Base-by-base conservation (phyloP, 148 eudicot genomes). In the Polygonum maritimum region DNA sequence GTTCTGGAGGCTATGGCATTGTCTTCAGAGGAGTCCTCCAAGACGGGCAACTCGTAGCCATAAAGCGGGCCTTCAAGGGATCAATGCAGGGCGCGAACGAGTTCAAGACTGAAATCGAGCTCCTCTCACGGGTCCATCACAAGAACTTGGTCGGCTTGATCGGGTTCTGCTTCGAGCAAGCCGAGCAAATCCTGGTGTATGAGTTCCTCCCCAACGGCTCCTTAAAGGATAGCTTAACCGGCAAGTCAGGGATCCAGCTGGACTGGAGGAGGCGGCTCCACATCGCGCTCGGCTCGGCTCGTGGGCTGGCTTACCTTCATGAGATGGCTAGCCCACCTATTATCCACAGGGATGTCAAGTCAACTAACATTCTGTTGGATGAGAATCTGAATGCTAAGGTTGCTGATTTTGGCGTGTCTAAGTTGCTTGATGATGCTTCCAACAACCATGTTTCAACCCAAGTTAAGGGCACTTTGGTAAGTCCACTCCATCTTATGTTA, bases 111-210 rank as follows among this genome's bases (percentile, higher is more conserved):
- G 98, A 95, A 76, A 92, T 95, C 72, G 98, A 95, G 84, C 74
- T 92, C 87, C 97, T 95, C 40, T 95, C 98, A 13, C 84, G 98
- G 63, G 96, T 95, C 82, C 98, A 95, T 83, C 98, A 95, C 82
- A 95, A 92, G 79, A 95, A 95, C 77, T 84, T 95, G 14, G 96
- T 95, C 7, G 83, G 82, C 52, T 86, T 95, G 36, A 84, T 92
- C 74, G 98, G 98, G 2, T 95, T 95, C 78, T 92, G 97, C 77
- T 95, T 92, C 47, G 97, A 95, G 77, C 91, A 90, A 54, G 91
- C 87, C 36, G 97, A 95, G 77, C 97, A 92, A 73, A 90, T 92
- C 87, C 55, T 95, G 77, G 98, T 95, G 13, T 95, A 95, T 41
- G 98, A 95, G 82, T 95, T 83, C 65, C 88, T 92, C 88, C 80